Percentiles rank a stretch among this genome's conserved stretches.
These are phyloP conservation scores for Macaranga tanarius DNA, from an alignment of 441 rosid genomes.

Conservation along the genomic window DNA sequence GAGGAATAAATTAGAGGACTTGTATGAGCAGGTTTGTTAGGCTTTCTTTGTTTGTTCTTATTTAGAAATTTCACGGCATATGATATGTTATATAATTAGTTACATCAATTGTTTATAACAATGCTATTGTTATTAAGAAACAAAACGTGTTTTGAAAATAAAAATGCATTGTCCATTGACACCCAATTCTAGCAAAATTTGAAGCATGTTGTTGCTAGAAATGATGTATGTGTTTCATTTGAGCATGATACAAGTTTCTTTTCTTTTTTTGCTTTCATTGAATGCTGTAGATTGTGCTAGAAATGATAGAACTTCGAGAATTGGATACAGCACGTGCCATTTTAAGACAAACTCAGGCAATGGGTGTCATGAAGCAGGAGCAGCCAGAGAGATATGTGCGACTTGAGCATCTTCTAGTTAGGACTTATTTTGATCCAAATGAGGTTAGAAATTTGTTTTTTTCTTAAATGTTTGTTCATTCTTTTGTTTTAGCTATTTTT, in stretches of 20 bases:
- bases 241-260: not conserved
- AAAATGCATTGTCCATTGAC: too few species aligned
- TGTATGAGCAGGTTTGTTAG: slow-evolving; percentile 79
- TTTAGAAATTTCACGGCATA: too few species aligned
- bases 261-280: not conserved
- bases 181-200: too few species aligned
- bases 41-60: too few species aligned
- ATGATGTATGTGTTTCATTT: not conserved
- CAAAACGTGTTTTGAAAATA: too few species aligned
- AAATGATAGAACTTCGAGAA: slow-evolving; percentile 98
- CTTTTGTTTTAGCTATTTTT: not conserved
- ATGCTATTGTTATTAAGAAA: too few species aligned
- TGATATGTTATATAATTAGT: too few species aligned
- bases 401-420: slow-evolving; percentile 94
- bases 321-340: slow-evolving; percentile 96
- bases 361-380: slow-evolving; percentile 99
- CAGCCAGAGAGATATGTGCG: slow-evolving; percentile 98
- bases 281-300: slow-evolving; percentile 74
- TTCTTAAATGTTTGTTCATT: not conserved
- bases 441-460: slow-evolving; percentile 55
- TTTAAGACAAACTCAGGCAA: slow-evolving; percentile 96
- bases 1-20: slow-evolving; percentile 83
- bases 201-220: not conserved
- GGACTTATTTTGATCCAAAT: slow-evolving; percentile 95
- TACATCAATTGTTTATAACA: too few species aligned